Evolutionary conservation across 2,329 filamentous ascomycete species (phyloP).

Genomic region (Penicillium sp.): DNA sequence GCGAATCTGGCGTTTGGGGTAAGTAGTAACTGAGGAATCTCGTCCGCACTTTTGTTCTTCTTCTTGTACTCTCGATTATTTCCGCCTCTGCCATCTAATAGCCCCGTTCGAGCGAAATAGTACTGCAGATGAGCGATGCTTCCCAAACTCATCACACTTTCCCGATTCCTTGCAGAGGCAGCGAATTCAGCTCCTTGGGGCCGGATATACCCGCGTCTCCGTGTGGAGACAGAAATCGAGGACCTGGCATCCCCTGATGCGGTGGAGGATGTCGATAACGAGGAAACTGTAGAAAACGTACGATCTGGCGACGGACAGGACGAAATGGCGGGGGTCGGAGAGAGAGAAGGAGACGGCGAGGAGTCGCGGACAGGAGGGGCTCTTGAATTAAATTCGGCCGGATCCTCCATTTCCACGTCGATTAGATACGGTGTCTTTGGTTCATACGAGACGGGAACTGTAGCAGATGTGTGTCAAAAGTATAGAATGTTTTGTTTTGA

Average conservation of each 20-base stretch:
- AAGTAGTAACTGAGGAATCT: slow-evolving; percentile 47
- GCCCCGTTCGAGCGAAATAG: slow-evolving; percentile 93
- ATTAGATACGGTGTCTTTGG: slow-evolving; percentile 15
- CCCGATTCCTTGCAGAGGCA: slow-evolving; percentile 83
- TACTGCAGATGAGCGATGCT: slow-evolving; percentile 98
- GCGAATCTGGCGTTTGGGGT: slow-evolving; percentile 45
- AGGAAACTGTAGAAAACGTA: slow-evolving; percentile 53
- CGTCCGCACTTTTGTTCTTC: slow-evolving; percentile 45
- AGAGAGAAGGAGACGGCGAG: slow-evolving; percentile 47
- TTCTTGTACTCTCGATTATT: slow-evolving; percentile 75
- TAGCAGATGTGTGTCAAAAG: neutral
- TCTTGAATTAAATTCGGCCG: slow-evolving; percentile 26
- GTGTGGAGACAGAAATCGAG: slow-evolving; percentile 48
- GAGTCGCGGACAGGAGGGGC: slow-evolving; percentile 37
- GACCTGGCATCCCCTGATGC: slow-evolving; percentile 49
- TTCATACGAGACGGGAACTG: slow-evolving; percentile 11
- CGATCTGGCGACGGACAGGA: slow-evolving; percentile 50
- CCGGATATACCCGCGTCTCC: slow-evolving; percentile 82
- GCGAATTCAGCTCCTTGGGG: slow-evolving; percentile 89
- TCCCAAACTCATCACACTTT: slow-evolving; percentile 94
- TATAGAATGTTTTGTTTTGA: slow-evolving; percentile 10
- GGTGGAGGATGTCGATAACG: slow-evolving; percentile 51
- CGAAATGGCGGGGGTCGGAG: slow-evolving; percentile 49
- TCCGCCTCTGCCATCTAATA: slow-evolving; percentile 91
- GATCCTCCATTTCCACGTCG: slow-evolving; percentile 35